phyloP scores from a whole-genome alignment of 768 basidiomycete genomes.

The Russula abietina region DNA sequence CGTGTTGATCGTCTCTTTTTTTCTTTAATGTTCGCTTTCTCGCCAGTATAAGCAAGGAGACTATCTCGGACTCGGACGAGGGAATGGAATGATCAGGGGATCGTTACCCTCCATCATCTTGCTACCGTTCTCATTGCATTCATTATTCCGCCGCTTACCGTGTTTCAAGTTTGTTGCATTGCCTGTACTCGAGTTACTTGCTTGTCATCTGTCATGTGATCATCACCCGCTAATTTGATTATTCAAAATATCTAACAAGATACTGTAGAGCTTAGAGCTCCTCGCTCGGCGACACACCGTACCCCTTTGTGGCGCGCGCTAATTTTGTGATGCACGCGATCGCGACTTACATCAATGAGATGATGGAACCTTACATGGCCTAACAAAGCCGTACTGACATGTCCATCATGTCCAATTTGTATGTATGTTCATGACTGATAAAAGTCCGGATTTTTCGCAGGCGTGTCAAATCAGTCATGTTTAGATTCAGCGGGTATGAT shows the following conservation, averaged over 20 bases:
- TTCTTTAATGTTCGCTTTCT: not conserved
- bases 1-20: not conserved
- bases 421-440: too few relatives aligned
- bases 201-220: not conserved
- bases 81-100: constrained; percentile 43
- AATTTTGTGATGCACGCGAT: too few relatives aligned
- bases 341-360: too few relatives aligned
- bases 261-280: too few relatives aligned
- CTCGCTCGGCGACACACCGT: too few relatives aligned
- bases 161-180: not conserved
- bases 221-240: not conserved
- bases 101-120: not conserved
- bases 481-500: too few relatives aligned
- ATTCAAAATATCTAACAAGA: not conserved
- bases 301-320: too few relatives aligned
- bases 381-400: too few relatives aligned
- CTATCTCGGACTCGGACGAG: constrained; percentile 83
- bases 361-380: too few relatives aligned
- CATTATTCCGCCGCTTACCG: not conserved
- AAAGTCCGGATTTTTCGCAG: too few relatives aligned
- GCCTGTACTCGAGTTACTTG: not conserved
- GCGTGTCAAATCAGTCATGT: too few relatives aligned
- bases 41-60: constrained; percentile 80
- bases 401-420: too few relatives aligned
- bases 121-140: not conserved